Conservation (phyloP, 2,329 filamentous ascomycete genomes). For the Trichoderma sp. region DNA sequence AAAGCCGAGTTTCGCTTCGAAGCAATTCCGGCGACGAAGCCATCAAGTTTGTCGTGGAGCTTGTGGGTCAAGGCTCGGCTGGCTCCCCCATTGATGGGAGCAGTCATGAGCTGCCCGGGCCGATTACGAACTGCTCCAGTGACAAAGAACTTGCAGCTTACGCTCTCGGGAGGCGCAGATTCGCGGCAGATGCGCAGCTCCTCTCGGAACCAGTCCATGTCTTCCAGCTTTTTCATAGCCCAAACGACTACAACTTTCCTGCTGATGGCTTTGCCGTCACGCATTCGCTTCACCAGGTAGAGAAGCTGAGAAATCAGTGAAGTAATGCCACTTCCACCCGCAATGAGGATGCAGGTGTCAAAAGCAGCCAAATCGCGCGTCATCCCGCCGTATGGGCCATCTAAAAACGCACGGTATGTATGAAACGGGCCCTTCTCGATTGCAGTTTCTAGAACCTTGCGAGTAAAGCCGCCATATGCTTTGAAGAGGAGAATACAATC, state of each 20-base stretch:
- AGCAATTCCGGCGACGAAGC: slow-evolving; percentile 82
- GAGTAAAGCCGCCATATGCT: slow-evolving; percentile 88
- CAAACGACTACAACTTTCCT: slow-evolving; percentile 91
- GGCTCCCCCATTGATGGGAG: slow-evolving; percentile 40
- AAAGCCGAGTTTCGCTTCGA: slow-evolving; percentile 83
- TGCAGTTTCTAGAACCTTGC: slow-evolving; percentile 78
- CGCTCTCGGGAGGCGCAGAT: slow-evolving; percentile 81
- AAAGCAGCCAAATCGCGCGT: slow-evolving; percentile 86
- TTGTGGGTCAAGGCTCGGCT: slow-evolving; percentile 67
- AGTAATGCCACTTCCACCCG: slow-evolving; percentile 92
- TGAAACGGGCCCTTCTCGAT: slow-evolving; percentile 86
- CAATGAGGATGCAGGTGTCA: slow-evolving; percentile 89
- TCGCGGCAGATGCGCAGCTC: slow-evolving; percentile 90
- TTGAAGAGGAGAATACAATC: slow-evolving; percentile 92
- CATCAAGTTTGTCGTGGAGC: slow-evolving; percentile 85
- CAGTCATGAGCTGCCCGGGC: slow-evolving; percentile 46
- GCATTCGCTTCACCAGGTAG: slow-evolving; percentile 94
- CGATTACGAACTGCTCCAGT: slow-evolving; percentile 62
- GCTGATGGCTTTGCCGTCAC: slow-evolving; percentile 90
- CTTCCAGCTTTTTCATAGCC: slow-evolving; percentile 86
- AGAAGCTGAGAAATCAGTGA: slow-evolving; percentile 88
- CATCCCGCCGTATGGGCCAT: slow-evolving; percentile 96
- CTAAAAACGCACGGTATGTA: slow-evolving; percentile 88
- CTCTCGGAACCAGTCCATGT: slow-evolving; percentile 97
- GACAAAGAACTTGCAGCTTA: slow-evolving; percentile 93